phyloP scores from a whole-genome alignment of 78 protist species.

The Dictyostelium purpureum region DNA sequence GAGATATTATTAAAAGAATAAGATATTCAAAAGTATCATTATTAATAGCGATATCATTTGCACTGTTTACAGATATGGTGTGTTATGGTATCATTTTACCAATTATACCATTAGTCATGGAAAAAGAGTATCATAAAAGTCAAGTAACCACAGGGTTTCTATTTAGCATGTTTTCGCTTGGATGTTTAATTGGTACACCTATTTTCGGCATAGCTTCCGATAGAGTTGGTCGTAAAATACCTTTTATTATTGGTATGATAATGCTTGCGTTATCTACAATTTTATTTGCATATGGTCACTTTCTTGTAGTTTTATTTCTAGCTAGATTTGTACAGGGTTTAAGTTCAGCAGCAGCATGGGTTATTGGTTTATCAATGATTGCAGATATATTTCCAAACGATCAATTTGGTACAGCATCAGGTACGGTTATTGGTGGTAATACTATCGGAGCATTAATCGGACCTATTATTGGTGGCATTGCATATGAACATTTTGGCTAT shows the following conservation, averaged over 20 bases:
- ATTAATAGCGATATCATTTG: no score
- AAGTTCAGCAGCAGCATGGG: slow-evolving; percentile 15
- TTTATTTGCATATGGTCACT: slow-evolving; percentile 3
- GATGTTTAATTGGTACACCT: no score
- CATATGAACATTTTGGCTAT: no score
- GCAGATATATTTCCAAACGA: slow-evolving; percentile 11
- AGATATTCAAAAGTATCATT: no score
- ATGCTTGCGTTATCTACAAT: slow-evolving; percentile 11
- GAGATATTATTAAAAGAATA: no score
- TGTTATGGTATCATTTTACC: no score
- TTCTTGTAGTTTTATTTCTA: not conserved
- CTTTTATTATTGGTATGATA: slow-evolving; percentile 8
- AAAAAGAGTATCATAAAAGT: no score
- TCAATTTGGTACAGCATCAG: slow-evolving; percentile 12
- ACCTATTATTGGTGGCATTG: slow-evolving; percentile 18
- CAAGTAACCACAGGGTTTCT: no score
- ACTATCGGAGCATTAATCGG: slow-evolving; percentile 32
- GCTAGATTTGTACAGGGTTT: slow-evolving; percentile 15
- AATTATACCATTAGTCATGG: no score
- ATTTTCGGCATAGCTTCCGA: no score
- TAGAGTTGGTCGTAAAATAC: slow-evolving; percentile 9
- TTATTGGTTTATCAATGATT: not conserved
- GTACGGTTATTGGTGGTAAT: slow-evolving; percentile 17
- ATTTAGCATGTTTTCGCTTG: no score
- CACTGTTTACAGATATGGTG: no score